Percentiles rank a stretch among this genome's conserved stretches.
These are phyloP conservation scores for Capsaspora owczarzaki DNA, from an alignment of 78 protist species.

Conservation along the genomic window DNA sequence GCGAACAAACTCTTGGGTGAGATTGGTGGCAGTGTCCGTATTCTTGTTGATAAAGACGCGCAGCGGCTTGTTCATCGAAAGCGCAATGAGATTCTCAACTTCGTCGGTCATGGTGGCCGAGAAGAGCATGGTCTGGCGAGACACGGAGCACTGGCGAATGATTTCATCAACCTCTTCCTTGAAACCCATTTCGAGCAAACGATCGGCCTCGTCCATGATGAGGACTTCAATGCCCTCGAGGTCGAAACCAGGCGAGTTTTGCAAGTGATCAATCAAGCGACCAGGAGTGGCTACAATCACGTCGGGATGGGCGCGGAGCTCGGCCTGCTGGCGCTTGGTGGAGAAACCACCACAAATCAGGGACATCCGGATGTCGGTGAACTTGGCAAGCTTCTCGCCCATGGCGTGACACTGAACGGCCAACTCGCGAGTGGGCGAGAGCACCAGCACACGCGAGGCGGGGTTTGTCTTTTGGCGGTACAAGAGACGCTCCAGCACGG, in stretches of 20 bases:
- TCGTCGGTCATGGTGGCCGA: slow-evolving; percentile 76
- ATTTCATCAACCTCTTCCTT: slow-evolving; percentile 24
- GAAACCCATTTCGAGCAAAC: slow-evolving; percentile 64
- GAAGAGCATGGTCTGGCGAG: slow-evolving; percentile 76
- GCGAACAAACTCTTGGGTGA: slow-evolving; percentile 18
- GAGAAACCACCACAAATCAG: slow-evolving; percentile 50
- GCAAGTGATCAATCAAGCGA: slow-evolving; percentile 63
- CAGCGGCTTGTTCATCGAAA: slow-evolving; percentile 20
- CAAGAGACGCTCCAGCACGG: slow-evolving; percentile 57
- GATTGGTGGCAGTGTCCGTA: background rate
- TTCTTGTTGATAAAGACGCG: slow-evolving; percentile 26
- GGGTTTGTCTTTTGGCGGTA: background rate
- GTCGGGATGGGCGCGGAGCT: slow-evolving; percentile 74
- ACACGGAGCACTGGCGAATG: slow-evolving; percentile 11
- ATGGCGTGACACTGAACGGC: slow-evolving; percentile 59
- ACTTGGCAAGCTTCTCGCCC: slow-evolving; percentile 18
- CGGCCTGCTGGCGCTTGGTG: slow-evolving; percentile 1
- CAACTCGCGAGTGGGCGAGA: slow-evolving; percentile 90
- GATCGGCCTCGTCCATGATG: slow-evolving; percentile 87
- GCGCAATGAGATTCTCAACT: slow-evolving; percentile 35
- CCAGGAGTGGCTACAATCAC: slow-evolving; percentile 96
- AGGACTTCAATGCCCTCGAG: slow-evolving; percentile 12
- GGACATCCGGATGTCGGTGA: slow-evolving; percentile 38
- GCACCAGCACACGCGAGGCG: slow-evolving; percentile 48
- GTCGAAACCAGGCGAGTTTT: slow-evolving; percentile 25